These are phyloP conservation scores for Mortierella sp. DNA, from an alignment of 371 early-diverging fungal genomes.

Conservation along the genomic window DNA sequence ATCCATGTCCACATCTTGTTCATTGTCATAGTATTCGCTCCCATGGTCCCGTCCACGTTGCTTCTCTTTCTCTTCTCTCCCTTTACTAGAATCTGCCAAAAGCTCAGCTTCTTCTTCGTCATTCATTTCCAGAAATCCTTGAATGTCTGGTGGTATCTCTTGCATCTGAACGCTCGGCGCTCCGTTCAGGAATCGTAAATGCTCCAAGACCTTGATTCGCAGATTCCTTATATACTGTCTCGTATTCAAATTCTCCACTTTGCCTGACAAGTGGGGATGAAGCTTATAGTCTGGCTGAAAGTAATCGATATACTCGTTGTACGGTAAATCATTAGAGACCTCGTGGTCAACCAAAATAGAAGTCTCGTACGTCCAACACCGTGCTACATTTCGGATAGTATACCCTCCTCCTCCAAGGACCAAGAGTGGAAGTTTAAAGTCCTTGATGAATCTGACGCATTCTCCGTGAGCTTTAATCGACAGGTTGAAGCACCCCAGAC, in stretches of 20 bases:
- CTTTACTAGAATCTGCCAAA: constrained; percentile 65
- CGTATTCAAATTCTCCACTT: constrained; percentile 93
- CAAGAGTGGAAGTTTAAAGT: constrained; percentile 84
- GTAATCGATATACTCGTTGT: constrained; percentile 80
- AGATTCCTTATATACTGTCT: constrained; percentile 85
- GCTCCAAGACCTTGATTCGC: constrained; percentile 87
- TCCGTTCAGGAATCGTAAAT: constrained; percentile 88
- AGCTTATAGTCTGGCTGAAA: constrained; percentile 91
- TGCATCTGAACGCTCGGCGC: constrained; percentile 99
- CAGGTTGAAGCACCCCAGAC: constrained; percentile 93
- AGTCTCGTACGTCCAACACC: constrained; percentile 97
- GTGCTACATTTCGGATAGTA: constrained; percentile 92
- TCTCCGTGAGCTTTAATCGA: constrained; percentile 91
- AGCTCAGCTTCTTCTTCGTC: constrained; percentile 69
- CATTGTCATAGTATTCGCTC: constrained; percentile 62
- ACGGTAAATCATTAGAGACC: constrained; percentile 81
- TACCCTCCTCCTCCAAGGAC: constrained; percentile 97
- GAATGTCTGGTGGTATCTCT: constrained; percentile 83
- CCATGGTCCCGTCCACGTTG: constrained; percentile 51
- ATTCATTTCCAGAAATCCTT: constrained; percentile 79
- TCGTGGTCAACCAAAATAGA: constrained; percentile 83
- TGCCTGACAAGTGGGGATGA: constrained; percentile 82
- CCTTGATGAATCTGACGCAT: constrained; percentile 89
- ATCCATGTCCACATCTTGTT: constrained; percentile 60
- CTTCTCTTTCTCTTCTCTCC: constrained; percentile 65